Evolutionary conservation across 1,139 yeast species (phyloP), one percentile per base, ranked within the genome.

Genomic region (Ogataea hybrid): DNA sequence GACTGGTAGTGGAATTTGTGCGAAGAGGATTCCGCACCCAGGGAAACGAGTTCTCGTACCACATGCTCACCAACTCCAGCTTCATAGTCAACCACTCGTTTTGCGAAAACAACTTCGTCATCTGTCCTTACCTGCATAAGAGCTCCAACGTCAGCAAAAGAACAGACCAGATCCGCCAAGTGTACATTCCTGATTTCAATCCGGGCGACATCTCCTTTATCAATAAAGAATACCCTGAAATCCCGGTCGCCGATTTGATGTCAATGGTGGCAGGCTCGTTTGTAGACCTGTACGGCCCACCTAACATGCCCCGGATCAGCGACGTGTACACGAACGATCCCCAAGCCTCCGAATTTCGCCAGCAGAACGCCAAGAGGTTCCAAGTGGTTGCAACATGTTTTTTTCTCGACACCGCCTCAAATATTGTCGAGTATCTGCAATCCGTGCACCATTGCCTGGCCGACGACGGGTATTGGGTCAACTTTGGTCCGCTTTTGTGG

Each of bases 401-500:
- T 61, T 89, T 88, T 60, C 62, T 89, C 16, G 96, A 89, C 56
- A 88, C 96, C 0, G 81, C 92, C 0, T 69, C 79, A 14, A 84
- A 88, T 55, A 68, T 88, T 15, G 70, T 87, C 32, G 86, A 83
- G 39, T 87, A 88, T 47, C 49, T 89, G 33, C 73, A 70, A 43
- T 68, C 87, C 0, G 75, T 89, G 1, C 59, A 68, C 15, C 69
- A 79, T 48, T 68, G 77, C 16, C 58, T 87, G 43, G 68, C 68
- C 36, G 59, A 67, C 0, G 75, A 75, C 6, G 95, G 94, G 0
- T 51, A 66, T 11, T 88, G 96, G 96, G 69, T 87, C 43, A 89
- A 89, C 60, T 77, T 83, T 54, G 97, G 96, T 0, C 96, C 96
- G 0, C 65, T 88, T 21, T 63, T 84, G 40, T 88, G 96, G 94